Conservation (phyloP, 768 basidiomycete genomes). For the Rhodotorula babjevae region DNA sequence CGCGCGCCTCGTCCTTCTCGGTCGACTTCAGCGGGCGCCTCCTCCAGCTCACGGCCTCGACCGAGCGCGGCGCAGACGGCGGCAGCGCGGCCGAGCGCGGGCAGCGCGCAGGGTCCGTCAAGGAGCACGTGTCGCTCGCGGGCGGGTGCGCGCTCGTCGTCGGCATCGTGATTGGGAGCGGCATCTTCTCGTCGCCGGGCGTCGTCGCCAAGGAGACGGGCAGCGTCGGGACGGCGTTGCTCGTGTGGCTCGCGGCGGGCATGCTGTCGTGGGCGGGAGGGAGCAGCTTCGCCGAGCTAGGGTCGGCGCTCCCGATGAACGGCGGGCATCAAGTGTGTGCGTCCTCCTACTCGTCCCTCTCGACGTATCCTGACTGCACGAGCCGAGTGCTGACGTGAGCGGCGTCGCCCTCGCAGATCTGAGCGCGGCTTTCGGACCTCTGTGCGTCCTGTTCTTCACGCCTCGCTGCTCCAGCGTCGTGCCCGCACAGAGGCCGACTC, state of each 20-base stretch:
- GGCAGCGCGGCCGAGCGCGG: background rate
- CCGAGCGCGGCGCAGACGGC: background rate
- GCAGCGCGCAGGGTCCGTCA: background rate
- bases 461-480: too few relatives aligned
- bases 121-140: conserved; percentile 24
- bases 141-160: conserved; percentile 37
- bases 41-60: conserved; percentile 3
- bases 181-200: conserved; percentile 50
- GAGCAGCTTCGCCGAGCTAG: conserved; percentile 46
- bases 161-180: conserved; percentile 34
- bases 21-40: conserved; percentile 13
- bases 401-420: conserved; percentile 14
- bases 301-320: conserved; percentile 72
- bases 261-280: conserved; percentile 78
- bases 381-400: too few relatives aligned
- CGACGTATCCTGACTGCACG: too few relatives aligned
- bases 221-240: conserved; percentile 80
- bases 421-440: conserved; percentile 37
- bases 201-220: conserved; percentile 82
- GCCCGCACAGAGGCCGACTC: too few relatives aligned
- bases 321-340: conserved; percentile 55
- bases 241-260: conserved; percentile 79
- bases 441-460: conserved; percentile 68
- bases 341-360: too few relatives aligned
- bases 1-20: conserved; percentile 14